These are phyloP conservation scores for Penicillium steckii DNA, from an alignment of 495 filamentous ascomycete genomes.

Conservation along the genomic window DNA sequence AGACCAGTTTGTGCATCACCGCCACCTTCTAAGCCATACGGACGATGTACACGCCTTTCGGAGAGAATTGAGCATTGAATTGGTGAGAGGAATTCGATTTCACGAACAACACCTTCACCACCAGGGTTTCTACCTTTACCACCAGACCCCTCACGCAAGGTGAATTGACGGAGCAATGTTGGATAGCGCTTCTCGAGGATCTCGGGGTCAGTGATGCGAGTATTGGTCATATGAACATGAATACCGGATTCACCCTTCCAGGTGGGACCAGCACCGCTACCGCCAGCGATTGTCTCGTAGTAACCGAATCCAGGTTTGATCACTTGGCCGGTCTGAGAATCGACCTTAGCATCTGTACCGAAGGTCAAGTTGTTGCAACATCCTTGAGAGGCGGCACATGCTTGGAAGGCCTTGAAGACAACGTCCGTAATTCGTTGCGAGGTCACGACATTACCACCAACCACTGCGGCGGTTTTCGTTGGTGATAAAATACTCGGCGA, in stretches of 20 bases:
- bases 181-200: constrained; percentile 96
- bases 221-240: constrained; percentile 99
- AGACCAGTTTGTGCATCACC: constrained; percentile 74
- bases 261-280: constrained; percentile 78
- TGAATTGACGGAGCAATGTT: constrained; percentile 80
- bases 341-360: constrained; percentile 37
- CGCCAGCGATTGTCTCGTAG: constrained; percentile 96
- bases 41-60: constrained; percentile 81
- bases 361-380: constrained; percentile 82
- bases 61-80: constrained; percentile 87
- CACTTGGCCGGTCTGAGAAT: constrained; percentile 79
- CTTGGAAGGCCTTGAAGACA: constrained; percentile 85
- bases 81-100: constrained; percentile 91
- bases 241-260: constrained; percentile 92
- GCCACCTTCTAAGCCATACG: constrained; percentile 89
- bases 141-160: constrained; percentile 63
- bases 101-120: constrained; percentile 86
- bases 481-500: constrained; percentile 80
- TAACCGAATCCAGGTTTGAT: constrained; percentile 83
- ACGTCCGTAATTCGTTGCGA: constrained; percentile 91
- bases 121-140: constrained; percentile 76
- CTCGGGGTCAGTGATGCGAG: constrained; percentile 92
- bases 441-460: constrained; percentile 94
- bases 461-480: constrained; percentile 84
- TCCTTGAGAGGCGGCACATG: constrained; percentile 88